Evolutionary conservation across 2,329 filamentous ascomycete genomes (phyloP), one percentile per base, ranked within the genome.

Genomic region (Neofusicoccum ribis): DNA sequence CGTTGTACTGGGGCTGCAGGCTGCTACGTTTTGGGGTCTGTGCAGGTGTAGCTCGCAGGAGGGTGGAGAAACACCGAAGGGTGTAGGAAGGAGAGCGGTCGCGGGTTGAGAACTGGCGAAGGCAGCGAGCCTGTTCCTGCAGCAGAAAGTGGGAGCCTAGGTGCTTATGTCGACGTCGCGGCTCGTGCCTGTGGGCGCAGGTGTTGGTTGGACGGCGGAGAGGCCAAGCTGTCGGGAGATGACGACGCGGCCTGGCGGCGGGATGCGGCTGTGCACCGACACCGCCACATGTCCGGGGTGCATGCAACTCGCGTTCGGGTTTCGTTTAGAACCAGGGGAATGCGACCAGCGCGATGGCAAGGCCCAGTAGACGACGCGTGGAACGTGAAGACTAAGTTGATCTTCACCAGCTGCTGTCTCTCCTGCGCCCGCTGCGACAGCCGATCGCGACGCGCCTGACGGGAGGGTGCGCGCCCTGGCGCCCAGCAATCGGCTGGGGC

Each of bases 1-100:
- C 61, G 49, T 34, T 17, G 49, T 39, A 20, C 39, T 37, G 34
- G n/a, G 56, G 43, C 56, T 64, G 61, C 61, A 56, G 49, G 61
- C 61, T 44, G 61, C 61, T 27, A 37, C 17, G 37, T 27, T n/a
- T 37, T n/a, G 50, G 41, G 39, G 49, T 64, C 39, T 56, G 41
- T 64, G 61, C 61, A 60, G 56, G 41, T 15, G 39, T 9, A 44
- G 39, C 20, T 43, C 37, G 14, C 3, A 12, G 52, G 9, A 47
- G 56, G 27, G n/a, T 34, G n/a, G 11, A 31, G 27, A 31, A 31
- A 5, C 27, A 15, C 11, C 37, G 11, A 15, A 7, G 37, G 37
- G 37, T 3, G 37, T 1, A 15, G 37, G 11, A 15, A 39, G 37
- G 1, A 2, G 37, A 15, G 9, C 37, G 37, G 37, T 9, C 3